These are phyloP conservation scores for Pestalotiopsis sp. DNA, from an alignment of 2,329 filamentous ascomycete genomes.

Conservation along the genomic window DNA sequence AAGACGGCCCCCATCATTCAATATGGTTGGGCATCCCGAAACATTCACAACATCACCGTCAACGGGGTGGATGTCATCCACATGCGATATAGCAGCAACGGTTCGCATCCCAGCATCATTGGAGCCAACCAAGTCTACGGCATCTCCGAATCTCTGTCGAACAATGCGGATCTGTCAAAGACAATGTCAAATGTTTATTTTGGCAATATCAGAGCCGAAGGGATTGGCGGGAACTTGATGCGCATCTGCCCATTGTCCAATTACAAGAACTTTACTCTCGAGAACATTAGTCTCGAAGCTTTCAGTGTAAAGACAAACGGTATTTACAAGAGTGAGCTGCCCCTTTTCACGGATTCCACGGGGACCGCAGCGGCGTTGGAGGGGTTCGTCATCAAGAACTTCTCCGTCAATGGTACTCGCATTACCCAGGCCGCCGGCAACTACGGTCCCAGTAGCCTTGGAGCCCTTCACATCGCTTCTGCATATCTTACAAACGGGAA, in stretches of 20 bases:
- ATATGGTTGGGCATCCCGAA: conserved; percentile 35
- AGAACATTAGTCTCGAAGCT: conserved; percentile 19
- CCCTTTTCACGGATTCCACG: conserved; percentile 12
- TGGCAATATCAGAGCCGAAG: conserved; percentile 20
- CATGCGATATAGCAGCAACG: conserved; percentile 23
- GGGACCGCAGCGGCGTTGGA: conserved; percentile 12
- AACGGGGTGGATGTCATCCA: conserved; percentile 30
- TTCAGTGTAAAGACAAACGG: conserved; percentile 16
- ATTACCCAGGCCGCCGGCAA: conserved; percentile 9
- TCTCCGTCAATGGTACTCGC: conserved; percentile 12
- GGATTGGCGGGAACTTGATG: conserved; percentile 19
- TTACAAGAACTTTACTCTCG: conserved; percentile 18
- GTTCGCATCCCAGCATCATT: conserved; percentile 24
- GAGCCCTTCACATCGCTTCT: conserved; percentile 6
- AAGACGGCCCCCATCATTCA: conserved; percentile 36
- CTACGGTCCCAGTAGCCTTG: not conserved
- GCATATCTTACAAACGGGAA: not conserved
- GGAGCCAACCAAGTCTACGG: conserved; percentile 24
- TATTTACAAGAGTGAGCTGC: conserved; percentile 19
- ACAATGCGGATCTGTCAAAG: conserved; percentile 18
- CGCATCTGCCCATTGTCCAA: conserved; percentile 19
- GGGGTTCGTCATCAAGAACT: conserved; percentile 17
- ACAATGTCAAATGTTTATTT: conserved; percentile 17
- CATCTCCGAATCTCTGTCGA: conserved; percentile 2
- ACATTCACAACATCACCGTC: conserved; percentile 28